phyloP scores from a whole-genome alignment of 352 stramenopile genomes.

The Phytophthora palmivora region DNA sequence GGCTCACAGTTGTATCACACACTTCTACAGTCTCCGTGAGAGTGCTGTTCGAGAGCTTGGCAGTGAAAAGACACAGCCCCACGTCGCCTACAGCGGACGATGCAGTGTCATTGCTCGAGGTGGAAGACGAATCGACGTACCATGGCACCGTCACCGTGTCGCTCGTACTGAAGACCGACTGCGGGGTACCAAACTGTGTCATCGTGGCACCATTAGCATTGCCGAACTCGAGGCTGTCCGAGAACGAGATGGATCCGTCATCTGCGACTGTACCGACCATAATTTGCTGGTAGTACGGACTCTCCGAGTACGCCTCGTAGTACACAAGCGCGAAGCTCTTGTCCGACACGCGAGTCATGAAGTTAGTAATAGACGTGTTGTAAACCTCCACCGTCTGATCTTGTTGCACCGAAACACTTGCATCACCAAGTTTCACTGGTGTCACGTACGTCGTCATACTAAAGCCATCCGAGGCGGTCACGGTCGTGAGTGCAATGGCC shows the following conservation, averaged over 20 bases:
- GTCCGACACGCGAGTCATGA: conserved; percentile 70
- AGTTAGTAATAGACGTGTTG: conserved; percentile 75
- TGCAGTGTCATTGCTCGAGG: conserved; percentile 55
- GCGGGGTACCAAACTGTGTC: conserved; percentile 65
- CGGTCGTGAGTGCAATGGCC: conserved; percentile 59
- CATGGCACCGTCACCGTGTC: conserved; percentile 71
- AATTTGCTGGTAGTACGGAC: conserved; percentile 64
- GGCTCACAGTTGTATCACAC: conserved; percentile 67
- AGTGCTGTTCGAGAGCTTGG: conserved; percentile 37
- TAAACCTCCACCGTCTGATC: conserved; percentile 51
- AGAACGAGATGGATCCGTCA: conserved; percentile 66
- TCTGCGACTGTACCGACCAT: conserved; percentile 55
- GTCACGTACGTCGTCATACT: conserved; percentile 53
- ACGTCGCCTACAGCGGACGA: conserved; percentile 47
- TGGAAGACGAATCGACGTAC: conserved; percentile 56
- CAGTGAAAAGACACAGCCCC: conserved; percentile 69
- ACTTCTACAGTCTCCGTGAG: conserved; percentile 38
- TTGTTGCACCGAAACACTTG: conserved; percentile 47
- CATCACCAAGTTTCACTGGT: conserved; percentile 56
- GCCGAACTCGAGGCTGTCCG: conserved; percentile 61
- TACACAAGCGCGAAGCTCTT: conserved; percentile 68
- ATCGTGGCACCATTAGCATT: conserved; percentile 47
- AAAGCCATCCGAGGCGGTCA: conserved; percentile 48
- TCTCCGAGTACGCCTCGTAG: conserved; percentile 70
- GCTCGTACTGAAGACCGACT: conserved; percentile 71